Percentiles rank a stretch among this genome's conserved stretches.
Conservation (phyloP, 805 yeast genomes). For the Candida maesae region DNA sequence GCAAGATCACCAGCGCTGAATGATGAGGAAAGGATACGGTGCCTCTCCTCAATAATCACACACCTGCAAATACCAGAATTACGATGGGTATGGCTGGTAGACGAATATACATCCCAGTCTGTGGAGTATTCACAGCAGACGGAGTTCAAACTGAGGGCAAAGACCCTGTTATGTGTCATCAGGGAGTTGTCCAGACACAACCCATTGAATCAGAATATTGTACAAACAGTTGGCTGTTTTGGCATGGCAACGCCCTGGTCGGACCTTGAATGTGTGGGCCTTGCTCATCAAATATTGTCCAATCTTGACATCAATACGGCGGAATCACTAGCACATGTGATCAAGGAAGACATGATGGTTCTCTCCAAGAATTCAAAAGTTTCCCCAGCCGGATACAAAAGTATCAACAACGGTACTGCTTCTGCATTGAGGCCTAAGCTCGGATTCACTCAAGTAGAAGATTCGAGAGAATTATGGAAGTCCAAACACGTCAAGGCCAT, state of each 20-base stretch:
- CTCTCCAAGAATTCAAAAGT: constrained; percentile 10
- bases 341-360: constrained; percentile 13
- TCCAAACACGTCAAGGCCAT: constrained; percentile 15
- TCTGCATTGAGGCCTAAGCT: constrained; percentile 15
- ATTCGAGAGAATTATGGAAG: constrained; percentile 18
- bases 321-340: background rate
- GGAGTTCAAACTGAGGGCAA: constrained; percentile 9
- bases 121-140: constrained; percentile 11
- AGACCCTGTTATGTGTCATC: constrained; percentile 4
- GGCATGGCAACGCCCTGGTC: constrained; percentile 21
- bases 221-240: constrained; percentile 3
- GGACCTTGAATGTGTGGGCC: constrained; percentile 3
- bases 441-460: constrained; percentile 11
- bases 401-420: background rate
- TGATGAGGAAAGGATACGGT: background rate
- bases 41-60: background rate
- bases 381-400: constrained; percentile 23
- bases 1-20: background rate
- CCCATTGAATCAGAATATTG: background rate
- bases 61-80: constrained; percentile 6
- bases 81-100: constrained; percentile 22
- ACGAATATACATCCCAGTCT: constrained; percentile 14
- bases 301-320: background rate
- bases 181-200: background rate
- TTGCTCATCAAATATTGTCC: constrained; percentile 3